Evolutionary conservation across 2,329 filamentous ascomycete genomes (phyloP).

Genomic region (Thermochaetoides dissita): DNA sequence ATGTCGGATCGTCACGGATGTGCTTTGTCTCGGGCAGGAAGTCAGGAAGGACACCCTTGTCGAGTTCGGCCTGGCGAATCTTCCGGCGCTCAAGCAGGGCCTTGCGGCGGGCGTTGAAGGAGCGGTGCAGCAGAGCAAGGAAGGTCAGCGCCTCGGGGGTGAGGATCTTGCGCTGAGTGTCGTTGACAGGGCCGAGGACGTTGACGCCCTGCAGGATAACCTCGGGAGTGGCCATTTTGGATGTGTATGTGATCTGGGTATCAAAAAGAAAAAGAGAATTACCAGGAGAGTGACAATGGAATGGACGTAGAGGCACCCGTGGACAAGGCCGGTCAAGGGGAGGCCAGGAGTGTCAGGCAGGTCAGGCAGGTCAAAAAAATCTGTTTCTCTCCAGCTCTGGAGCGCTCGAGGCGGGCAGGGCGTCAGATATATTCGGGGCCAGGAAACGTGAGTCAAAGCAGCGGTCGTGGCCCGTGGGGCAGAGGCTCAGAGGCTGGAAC

Average conservation of each 20-base stretch:
- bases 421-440: neutral
- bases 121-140: constrained; percentile 84
- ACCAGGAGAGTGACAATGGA: too few relatives aligned
- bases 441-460: constrained; percentile 3
- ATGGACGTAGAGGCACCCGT: too few relatives aligned
- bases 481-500: neutral
- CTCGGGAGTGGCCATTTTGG: constrained; percentile 53
- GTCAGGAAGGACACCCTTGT: constrained; percentile 76
- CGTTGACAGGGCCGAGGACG: constrained; percentile 65
- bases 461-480: neutral
- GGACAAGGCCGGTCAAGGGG: too few relatives aligned
- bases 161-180: constrained; percentile 77
- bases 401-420: neutral
- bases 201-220: constrained; percentile 75
- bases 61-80: constrained; percentile 79
- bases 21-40: constrained; percentile 93
- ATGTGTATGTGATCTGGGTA: neutral
- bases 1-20: constrained; percentile 85
- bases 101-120: constrained; percentile 85
- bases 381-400: too few relatives aligned
- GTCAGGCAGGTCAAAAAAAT: too few relatives aligned
- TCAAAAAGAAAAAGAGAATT: too few relatives aligned
- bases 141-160: constrained; percentile 83
- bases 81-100: constrained; percentile 73
- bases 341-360: too few relatives aligned